Evolutionary conservation across 1,284 basidiomycete species (phyloP).

Genomic region (Apiotrichum laibachii): DNA sequence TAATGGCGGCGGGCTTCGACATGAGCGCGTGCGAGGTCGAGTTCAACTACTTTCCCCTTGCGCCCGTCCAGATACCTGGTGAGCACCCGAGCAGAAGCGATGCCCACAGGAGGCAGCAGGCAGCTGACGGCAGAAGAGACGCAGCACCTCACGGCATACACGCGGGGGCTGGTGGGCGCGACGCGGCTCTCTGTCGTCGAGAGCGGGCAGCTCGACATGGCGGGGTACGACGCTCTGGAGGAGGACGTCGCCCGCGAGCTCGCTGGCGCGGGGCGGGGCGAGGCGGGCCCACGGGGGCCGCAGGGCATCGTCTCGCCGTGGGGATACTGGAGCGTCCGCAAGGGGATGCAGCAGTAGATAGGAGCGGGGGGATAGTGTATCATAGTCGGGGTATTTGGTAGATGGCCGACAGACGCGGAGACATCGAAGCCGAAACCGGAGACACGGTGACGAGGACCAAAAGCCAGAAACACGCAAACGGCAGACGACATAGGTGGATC

Average conservation of each 20-base stretch:
- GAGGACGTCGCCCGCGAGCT: slow-evolving; percentile 11
- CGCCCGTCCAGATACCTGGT: slow-evolving; percentile 1
- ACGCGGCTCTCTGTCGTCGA: slow-evolving; percentile 19
- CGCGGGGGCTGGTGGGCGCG: slow-evolving; percentile 12
- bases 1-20: slow-evolving; percentile 17
- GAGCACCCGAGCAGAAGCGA: too few species aligned
- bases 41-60: slow-evolving; percentile 16
- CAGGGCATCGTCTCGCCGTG: slow-evolving; percentile 19
- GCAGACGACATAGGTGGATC: too few species aligned
- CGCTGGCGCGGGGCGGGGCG: slow-evolving; percentile 12
- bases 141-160: slow-evolving; percentile 11
- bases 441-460: too few species aligned
- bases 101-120: too few species aligned
- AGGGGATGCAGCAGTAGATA: neutral
- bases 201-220: slow-evolving; percentile 7
- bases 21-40: slow-evolving; percentile 7
- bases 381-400: too few species aligned
- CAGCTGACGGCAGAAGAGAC: slow-evolving; percentile 5
- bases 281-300: slow-evolving; percentile 8
- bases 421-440: too few species aligned
- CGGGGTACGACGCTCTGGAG: slow-evolving; percentile 16
- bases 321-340: slow-evolving; percentile 30
- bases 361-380: neutral
- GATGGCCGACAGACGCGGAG: too few species aligned
- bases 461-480: too few species aligned